These are phyloP conservation scores for Pseudocercospora musae DNA, from an alignment of 2,329 filamentous ascomycete genomes.

Conservation along the genomic window DNA sequence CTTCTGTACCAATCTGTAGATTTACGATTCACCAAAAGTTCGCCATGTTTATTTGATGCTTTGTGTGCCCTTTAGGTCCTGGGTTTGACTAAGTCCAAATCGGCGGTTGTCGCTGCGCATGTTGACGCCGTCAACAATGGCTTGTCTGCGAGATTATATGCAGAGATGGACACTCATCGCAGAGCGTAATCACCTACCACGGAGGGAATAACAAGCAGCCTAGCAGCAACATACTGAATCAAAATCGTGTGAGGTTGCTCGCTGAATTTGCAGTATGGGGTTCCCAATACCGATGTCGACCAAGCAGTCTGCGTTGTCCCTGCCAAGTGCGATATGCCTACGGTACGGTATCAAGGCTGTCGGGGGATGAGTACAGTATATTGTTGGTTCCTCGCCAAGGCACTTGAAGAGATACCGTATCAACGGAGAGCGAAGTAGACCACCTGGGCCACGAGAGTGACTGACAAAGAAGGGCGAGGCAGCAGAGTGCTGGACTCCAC, in stretches of 20 bases:
- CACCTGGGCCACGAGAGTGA: neutral
- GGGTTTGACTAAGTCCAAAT: no score
- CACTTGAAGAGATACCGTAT: no score
- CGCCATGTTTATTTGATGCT: neutral
- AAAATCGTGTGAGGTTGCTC: no score
- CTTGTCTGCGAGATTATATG: no score
- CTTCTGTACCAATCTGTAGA: slow-evolving; percentile 24
- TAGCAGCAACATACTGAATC: no score
- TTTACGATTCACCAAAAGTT: slow-evolving; percentile 12
- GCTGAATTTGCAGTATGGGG: no score
- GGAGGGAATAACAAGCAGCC: no score
- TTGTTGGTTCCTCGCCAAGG: neutral
- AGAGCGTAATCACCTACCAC: no score
- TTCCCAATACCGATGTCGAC: no score
- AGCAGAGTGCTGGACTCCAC: neutral
- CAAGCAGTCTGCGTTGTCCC: neutral
- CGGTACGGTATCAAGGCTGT: neutral
- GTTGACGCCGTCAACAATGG: no score
- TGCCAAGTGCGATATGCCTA: neutral
- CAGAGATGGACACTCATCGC: no score
- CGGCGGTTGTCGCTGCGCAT: no score
- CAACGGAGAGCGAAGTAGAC: neutral
- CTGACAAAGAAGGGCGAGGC: neutral
- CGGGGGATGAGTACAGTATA: neutral
- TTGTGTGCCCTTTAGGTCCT: neutral